Base-by-base conservation (phyloP, 352 stramenopile genomes). In the Blastocystis hominis region DNA sequence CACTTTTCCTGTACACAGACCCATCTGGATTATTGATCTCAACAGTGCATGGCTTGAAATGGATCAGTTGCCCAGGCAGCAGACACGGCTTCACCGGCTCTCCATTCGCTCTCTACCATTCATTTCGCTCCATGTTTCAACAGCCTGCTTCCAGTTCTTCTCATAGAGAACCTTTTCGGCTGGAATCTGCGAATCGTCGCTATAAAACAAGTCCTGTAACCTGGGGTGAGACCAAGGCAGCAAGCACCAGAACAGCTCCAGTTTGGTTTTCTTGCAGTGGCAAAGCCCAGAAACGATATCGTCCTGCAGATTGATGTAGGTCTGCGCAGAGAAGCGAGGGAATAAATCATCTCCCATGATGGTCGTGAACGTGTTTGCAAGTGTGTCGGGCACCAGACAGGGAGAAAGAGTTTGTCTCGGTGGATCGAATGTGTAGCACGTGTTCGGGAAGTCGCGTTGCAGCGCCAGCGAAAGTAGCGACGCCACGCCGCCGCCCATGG, bases 401-500 rank as follows among this genome's bases (percentile, higher is more conserved):
- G 46, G 66, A 61, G 66, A 77, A 4, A 77, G 38, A 0, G 66
- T 77, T 56, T 77, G 66, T 38, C 66, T 40, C n/a, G 66, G 66
- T 24, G 66, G 66, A 77, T 77, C 66, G 30, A 55, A 77, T 4
- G 66, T 40, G 36, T 77, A 77, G 50, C 66, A 77, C 36, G 17
- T 20, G 50, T 77, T 77, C 15, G 66, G 66, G 66, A 61, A 77
- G 17, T 77, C 36, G 3, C 20, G 5, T 47, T 77, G 66, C 9
- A 77, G 46, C 34, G 34, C 53, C 40, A 59, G 13, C 40, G 66
- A 77, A 4, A 77, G 5, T 30, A 77, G 50, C 20, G 66, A 7
- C 17, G 66, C 66, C 5, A 77, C 50, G 0, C 66, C 66, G 53
- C 24, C 66, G 10, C 66, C 66, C 4, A 77, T 9, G 2, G 66